Percentiles rank a stretch among this genome's conserved stretches.
These are phyloP conservation scores for Quercus phellos DNA, from an alignment of 331 rosid species.

Conservation along the genomic window DNA sequence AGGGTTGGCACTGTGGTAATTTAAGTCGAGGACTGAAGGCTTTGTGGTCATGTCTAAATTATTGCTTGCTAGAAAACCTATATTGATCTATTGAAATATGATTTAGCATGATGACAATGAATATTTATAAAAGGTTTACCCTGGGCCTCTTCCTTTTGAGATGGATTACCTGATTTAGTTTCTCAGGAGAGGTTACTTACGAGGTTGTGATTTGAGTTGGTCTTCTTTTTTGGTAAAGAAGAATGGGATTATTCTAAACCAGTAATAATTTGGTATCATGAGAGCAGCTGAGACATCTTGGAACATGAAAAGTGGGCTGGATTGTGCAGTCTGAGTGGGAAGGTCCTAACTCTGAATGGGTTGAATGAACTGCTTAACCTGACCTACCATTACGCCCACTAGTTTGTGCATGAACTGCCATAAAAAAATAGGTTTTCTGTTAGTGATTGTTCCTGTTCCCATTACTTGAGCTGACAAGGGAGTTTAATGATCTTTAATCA, in stretches of 20 bases:
- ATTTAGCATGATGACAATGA: background rate
- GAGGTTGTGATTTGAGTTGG: background rate
- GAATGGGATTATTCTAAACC: background rate
- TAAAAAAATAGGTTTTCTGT: background rate
- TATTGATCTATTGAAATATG: background rate
- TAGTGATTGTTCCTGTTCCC: constrained; percentile 3
- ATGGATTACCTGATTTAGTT: background rate
- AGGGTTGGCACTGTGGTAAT: too few species aligned
- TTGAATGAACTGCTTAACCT: background rate
- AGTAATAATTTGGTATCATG: background rate
- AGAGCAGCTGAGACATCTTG: background rate
- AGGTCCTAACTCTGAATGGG: background rate
- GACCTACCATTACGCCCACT: background rate
- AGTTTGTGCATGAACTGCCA: background rate
- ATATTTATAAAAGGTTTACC: background rate
- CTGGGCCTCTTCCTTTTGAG: background rate
- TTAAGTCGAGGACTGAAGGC: too few species aligned
- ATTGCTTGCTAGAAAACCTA: background rate
- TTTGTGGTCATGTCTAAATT: background rate
- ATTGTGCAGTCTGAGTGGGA: background rate
- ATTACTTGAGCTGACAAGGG: background rate
- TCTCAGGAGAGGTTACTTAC: background rate
- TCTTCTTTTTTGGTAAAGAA: background rate
- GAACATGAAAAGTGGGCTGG: background rate
- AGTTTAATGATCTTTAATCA: background rate